Evolutionary conservation across 306 rosid species (phyloP).

Genomic region (Datisca glomerata): DNA sequence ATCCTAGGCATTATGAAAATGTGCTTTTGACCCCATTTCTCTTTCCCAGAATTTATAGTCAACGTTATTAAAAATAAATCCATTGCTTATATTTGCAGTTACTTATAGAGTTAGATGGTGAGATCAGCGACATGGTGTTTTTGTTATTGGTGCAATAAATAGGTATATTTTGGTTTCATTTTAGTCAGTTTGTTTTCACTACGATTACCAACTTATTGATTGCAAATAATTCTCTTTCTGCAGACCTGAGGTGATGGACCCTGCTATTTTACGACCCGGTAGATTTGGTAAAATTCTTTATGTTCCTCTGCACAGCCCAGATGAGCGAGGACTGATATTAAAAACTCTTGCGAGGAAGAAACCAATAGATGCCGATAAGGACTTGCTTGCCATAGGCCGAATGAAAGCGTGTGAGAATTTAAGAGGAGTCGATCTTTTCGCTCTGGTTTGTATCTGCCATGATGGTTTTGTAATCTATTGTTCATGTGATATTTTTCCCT

Average conservation of each 20-base stretch:
- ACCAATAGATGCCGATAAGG: conserved; percentile 44
- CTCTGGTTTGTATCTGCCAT: conserved; percentile 44
- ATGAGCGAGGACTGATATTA: conserved; percentile 50
- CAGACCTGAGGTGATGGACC: conserved; percentile 82
- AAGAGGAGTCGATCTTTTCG: conserved; percentile 82
- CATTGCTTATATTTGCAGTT: conserved; percentile 25
- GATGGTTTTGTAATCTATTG: background rate
- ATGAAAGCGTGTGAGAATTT: conserved; percentile 59
- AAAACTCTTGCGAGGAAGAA: conserved; percentile 58
- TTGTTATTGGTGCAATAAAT: conserved; percentile 92
- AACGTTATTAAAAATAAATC: conserved; percentile 9
- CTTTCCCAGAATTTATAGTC: background rate
- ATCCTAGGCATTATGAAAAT: background rate
- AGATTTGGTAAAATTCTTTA: conserved; percentile 68
- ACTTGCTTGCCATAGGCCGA: conserved; percentile 37
- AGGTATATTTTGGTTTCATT: conserved; percentile 29
- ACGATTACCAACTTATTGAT: conserved; percentile 1
- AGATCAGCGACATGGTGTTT: conserved; percentile 75
- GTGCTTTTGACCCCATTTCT: background rate
- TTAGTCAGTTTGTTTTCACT: background rate
- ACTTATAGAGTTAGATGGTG: conserved; percentile 70
- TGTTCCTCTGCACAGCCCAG: conserved; percentile 57
- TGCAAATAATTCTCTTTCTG: conserved; percentile 10
- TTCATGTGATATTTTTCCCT: background rate
- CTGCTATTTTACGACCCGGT: conserved; percentile 68